Evolutionary conservation across 164 flowering plant genomes (phyloP).

Genomic region (Magnolia officinalis): DNA sequence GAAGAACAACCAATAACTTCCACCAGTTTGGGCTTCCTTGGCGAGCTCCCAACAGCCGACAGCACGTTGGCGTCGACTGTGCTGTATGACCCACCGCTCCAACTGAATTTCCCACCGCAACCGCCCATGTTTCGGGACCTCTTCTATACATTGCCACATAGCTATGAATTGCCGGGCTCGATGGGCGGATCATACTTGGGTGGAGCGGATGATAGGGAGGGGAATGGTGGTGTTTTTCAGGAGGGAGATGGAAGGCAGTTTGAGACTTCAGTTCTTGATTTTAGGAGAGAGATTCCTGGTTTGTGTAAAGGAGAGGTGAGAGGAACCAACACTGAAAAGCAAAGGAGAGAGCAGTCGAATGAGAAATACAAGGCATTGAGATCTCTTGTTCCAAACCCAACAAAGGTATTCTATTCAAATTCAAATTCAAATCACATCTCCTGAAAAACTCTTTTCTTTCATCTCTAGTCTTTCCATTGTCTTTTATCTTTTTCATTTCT

Average conservation of each 20-base stretch:
- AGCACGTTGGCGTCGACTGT: slow-evolving; percentile 21
- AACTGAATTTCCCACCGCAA: slow-evolving; percentile 65
- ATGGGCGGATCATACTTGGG: slow-evolving; percentile 38
- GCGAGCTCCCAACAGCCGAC: slow-evolving; percentile 22
- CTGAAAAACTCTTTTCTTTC: not conserved
- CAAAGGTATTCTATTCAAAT: slow-evolving; percentile 49
- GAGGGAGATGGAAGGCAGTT: slow-evolving; percentile 36
- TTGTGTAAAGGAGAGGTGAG: slow-evolving; percentile 26
- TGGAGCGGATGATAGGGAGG: slow-evolving; percentile 51
- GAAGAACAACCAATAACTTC: slow-evolving; percentile 17
- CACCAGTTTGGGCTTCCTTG: slow-evolving; percentile 31
- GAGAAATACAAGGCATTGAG: slow-evolving; percentile 51
- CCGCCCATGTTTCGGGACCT: slow-evolving; percentile 63
- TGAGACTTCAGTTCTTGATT: slow-evolving; percentile 59
- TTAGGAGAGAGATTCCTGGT: slow-evolving; percentile 36
- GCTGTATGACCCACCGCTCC: slow-evolving; percentile 56
- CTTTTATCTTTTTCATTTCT: too few relatives aligned
- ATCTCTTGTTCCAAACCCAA: slow-evolving; percentile 64
- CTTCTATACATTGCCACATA: slow-evolving; percentile 46
- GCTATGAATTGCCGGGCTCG: slow-evolving; percentile 29
- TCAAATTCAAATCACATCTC: too few relatives aligned
- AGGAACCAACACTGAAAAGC: slow-evolving; percentile 56
- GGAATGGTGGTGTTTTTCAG: slow-evolving; percentile 22
- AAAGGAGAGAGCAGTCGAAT: slow-evolving; percentile 69
- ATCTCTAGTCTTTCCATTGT: too few relatives aligned